These are phyloP conservation scores for Termitomyces sp. DNA, from an alignment of 768 basidiomycete genomes.

Conservation along the genomic window DNA sequence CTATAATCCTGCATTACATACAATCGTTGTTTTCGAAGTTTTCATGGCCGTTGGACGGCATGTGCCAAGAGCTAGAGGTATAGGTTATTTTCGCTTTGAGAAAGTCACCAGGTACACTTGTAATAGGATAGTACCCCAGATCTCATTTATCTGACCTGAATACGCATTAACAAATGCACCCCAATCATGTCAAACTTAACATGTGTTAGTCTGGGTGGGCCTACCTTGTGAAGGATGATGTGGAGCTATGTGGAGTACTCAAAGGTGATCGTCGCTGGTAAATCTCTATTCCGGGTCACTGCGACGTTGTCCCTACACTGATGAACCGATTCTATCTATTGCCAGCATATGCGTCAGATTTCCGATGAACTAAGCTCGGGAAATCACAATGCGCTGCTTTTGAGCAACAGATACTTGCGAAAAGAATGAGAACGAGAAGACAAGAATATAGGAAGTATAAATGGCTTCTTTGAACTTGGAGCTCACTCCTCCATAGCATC, in stretches of 20 bases:
- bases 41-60: neutral
- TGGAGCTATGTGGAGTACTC: neutral
- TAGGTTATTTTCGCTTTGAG: neutral
- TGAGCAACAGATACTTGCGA: neutral
- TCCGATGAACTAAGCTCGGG: neutral
- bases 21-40: neutral
- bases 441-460: neutral
- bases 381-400: neutral
- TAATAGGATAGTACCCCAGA: neutral
- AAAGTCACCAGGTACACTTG: neutral
- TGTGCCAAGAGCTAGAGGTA: neutral
- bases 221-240: neutral
- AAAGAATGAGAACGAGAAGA: neutral
- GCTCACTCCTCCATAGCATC: constrained; percentile 39
- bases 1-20: neutral
- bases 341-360: neutral
- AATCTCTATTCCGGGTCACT: neutral
- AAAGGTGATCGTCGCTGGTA: neutral
- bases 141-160: neutral
- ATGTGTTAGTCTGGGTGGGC: neutral
- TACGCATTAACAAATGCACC: neutral
- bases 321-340: neutral
- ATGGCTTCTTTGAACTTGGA: neutral
- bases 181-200: neutral
- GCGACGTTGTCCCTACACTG: neutral